Evolutionary conservation across 495 filamentous ascomycete species (phyloP).

Genomic region (Tuber microsphaerosporum): DNA sequence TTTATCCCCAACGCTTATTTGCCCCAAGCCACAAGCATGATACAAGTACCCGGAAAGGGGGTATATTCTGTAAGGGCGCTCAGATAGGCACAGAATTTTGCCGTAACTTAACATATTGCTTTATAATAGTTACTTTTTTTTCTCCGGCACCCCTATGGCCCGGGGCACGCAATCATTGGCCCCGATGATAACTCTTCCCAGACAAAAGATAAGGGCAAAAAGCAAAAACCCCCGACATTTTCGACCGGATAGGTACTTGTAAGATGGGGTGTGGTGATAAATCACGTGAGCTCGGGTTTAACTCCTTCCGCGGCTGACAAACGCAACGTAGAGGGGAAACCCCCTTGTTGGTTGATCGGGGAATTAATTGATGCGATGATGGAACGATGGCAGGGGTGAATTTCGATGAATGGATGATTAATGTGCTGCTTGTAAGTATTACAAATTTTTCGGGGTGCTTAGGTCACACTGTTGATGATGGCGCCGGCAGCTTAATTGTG

Average conservation of each 20-base stretch:
- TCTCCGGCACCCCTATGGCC: no score
- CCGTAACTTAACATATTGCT: no score
- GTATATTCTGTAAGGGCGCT: no score
- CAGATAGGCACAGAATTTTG: no score
- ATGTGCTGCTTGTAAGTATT: background rate
- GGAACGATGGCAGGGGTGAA: background rate
- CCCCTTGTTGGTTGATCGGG: background rate
- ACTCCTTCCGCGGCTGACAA: background rate
- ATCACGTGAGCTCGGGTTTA: background rate
- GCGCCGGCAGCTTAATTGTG: no score
- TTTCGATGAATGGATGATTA: background rate
- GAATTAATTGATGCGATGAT: background rate
- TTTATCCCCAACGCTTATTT: no score
- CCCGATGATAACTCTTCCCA: background rate
- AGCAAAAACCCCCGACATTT: background rate
- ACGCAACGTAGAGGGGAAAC: background rate
- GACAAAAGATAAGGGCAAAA: background rate
- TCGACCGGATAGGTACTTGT: background rate
- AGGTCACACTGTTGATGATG: background rate
- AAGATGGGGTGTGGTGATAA: background rate
- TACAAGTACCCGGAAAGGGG: no score
- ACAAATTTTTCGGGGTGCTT: background rate
- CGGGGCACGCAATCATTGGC: background rate
- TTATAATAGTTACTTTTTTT: no score
- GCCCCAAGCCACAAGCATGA: no score